These are phyloP conservation scores for Spathaspora hagerdaliae DNA, from an alignment of 805 yeast species.

Conservation along the genomic window DNA sequence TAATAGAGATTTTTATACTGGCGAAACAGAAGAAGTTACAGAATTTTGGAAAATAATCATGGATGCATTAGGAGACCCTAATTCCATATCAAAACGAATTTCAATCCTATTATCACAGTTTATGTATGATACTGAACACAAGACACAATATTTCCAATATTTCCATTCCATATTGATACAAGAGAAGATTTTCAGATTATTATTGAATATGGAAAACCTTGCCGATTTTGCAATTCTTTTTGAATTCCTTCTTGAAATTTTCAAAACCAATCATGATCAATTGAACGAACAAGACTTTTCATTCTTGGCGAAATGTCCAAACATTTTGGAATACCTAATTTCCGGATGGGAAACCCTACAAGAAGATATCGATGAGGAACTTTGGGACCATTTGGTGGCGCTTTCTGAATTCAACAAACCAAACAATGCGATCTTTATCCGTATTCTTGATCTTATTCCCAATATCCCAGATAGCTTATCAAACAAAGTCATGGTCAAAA, in stretches of 20 bases:
- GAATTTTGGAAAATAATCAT: conserved; percentile 16
- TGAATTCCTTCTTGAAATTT: conserved; percentile 10
- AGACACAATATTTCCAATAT: conserved; percentile 11
- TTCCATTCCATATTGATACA: conserved; percentile 9
- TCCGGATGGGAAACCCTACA: not conserved
- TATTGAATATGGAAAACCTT: not conserved
- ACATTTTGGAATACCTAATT: not conserved
- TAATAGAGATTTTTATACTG: conserved; percentile 13
- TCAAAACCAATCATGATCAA: conserved; percentile 1
- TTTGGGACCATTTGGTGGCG: conserved; percentile 5
- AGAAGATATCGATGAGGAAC: not conserved
- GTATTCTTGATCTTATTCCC: not conserved
- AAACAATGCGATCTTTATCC: not conserved
- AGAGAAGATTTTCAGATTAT: not conserved
- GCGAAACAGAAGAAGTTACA: conserved; percentile 1
- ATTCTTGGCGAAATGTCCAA: not conserved
- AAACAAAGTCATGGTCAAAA: not conserved
- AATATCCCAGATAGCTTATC: not conserved
- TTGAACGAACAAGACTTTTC: not conserved
- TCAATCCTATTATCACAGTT: conserved; percentile 29
- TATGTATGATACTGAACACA: conserved; percentile 20
- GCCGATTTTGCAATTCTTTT: conserved; percentile 1
- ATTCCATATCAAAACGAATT: conserved; percentile 7
- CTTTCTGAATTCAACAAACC: conserved; percentile 4
- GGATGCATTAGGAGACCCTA: not conserved